Conservation (phyloP, 164 flowering plant genomes). For the Annona squamosa region DNA sequence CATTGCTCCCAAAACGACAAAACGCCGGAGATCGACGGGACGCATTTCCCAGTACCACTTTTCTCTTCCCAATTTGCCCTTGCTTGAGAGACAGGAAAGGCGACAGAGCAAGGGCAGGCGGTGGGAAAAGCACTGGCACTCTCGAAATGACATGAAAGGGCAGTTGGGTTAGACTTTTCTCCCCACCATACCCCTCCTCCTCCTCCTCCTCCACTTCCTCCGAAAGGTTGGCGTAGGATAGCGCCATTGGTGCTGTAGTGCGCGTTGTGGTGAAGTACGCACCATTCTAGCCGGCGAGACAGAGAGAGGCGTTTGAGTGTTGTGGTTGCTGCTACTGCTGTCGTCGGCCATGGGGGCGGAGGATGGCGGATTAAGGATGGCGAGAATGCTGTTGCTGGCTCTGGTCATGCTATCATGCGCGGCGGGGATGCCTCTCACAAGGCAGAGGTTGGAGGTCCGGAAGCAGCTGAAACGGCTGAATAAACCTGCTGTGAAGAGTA, state of each 20-base stretch:
- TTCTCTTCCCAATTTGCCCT: background rate
- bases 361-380: conserved; percentile 4
- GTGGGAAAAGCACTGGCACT: background rate
- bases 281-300: background rate
- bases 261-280: background rate
- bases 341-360: conserved; percentile 12
- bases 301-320: background rate
- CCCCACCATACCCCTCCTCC: background rate
- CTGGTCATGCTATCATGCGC: conserved; percentile 24
- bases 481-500: conserved; percentile 62
- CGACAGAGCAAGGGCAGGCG: background rate
- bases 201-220: background rate
- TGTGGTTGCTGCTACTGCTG: background rate
- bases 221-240: conserved; percentile 7
- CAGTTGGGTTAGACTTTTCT: background rate
- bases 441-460: conserved; percentile 65
- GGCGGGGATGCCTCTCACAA: conserved; percentile 19
- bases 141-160: background rate
- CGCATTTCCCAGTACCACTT: background rate
- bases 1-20: background rate
- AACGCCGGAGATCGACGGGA: background rate
- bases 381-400: conserved; percentile 10
- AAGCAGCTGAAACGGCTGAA: conserved; percentile 80
- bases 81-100: background rate
- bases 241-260: conserved; percentile 2